Percentiles rank a stretch among this genome's conserved stretches.
Evolutionary conservation across 108 stramenopile genomes (phyloP).

Genomic region (Pseudonitzschia multistriata): DNA sequence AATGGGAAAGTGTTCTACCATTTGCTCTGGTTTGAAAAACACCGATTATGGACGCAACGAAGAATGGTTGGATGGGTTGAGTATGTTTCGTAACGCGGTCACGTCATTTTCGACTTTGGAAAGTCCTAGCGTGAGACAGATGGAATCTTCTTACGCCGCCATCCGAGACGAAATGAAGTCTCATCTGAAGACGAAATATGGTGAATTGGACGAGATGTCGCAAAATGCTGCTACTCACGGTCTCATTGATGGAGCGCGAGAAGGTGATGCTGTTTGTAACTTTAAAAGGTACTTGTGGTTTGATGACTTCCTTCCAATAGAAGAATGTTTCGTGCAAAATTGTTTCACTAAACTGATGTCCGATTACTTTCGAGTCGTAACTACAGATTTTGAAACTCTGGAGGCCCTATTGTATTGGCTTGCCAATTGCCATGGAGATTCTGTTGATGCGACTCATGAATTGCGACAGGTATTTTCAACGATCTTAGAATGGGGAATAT

Average conservation of each 20-base stretch:
- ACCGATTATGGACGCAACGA: background rate
- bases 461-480: background rate
- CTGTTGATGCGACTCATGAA: background rate
- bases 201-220: conserved; percentile 1
- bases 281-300: conserved; percentile 11
- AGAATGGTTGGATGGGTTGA: background rate
- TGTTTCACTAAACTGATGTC: background rate
- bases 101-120: background rate
- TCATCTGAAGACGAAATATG: background rate
- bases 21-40: background rate
- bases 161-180: conserved; percentile 2
- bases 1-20: background rate
- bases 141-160: background rate
- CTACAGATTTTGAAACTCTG: background rate
- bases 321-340: conserved; percentile 32
- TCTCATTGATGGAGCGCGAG: conserved; percentile 7
- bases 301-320: conserved; percentile 22
- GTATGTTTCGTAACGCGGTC: background rate
- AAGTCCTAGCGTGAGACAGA: background rate
- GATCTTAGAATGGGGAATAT: background rate
- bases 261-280: conserved; percentile 9
- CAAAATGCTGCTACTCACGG: conserved; percentile 1
- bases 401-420: background rate
- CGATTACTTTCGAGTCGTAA: background rate
- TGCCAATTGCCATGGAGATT: background rate